Base-by-base conservation (phyloP, 2,329 filamentous ascomycete species). In the Ampelomyces quisqualis region DNA sequence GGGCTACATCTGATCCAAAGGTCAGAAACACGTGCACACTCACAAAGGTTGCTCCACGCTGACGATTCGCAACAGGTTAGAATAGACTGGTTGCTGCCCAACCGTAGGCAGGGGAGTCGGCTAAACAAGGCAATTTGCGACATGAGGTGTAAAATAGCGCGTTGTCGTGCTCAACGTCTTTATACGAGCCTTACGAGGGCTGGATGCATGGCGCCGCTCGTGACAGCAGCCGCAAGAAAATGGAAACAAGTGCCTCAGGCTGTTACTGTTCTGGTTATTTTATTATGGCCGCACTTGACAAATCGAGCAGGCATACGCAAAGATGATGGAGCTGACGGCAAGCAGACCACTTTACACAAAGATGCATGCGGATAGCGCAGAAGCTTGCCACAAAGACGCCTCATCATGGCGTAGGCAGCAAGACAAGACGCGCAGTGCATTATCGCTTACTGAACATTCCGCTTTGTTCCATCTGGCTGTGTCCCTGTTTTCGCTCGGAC, bases 1-100 rank as follows among this genome's bases (percentile, higher is more conserved):
- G 93, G 93, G 1, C 76, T 97, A 62, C 93, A 98, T 73, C 76
- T 98, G 71, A 98, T 98, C 71, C 86, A 97, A 74, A 85, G 90
- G 89, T 94, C 78, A 49, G 75, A 31, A 36, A 18, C 36, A 29
- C 27, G 32, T 17, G 34, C 17, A 32, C 20, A 40, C 22, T 32
- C 3, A 14, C 17, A 22, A n/a, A n/a, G n/a, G n/a, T 23, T 15
- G 13, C 20, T 38, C 17, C 24, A 32, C 29, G 40, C 56, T 60
- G 47, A 59, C 37, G 9, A 11, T n/a, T 29, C 41, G 38, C 13
- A 38, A 32, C 31, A 60, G 57, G 50, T 33, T 60, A 38, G 57
- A 60, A 38, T 60, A 48, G 41, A 27, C 20, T 13, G 24, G 15
- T 37, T 38, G 23, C 31, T 43, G 28, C 28, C 24, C 23, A 31